Percentiles rank a stretch among this genome's conserved stretches.
Evolutionary conservation across 345 rosid species (phyloP).

Genomic region (Eutrema japonicum): DNA sequence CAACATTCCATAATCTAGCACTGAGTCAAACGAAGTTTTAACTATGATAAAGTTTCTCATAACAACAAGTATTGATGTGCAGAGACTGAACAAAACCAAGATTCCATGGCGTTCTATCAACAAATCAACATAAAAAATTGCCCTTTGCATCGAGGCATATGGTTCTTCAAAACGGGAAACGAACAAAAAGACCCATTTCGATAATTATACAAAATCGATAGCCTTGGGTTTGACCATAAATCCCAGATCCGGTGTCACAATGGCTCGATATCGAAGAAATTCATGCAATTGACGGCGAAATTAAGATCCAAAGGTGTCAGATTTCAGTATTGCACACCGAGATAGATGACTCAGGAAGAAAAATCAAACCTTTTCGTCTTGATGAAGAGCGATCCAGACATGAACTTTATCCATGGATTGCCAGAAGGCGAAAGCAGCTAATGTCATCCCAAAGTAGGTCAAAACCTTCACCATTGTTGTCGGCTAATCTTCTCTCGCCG

Average conservation of each 20-base stretch:
- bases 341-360: background rate
- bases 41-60: background rate
- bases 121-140: background rate
- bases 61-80: background rate
- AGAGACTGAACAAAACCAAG: background rate
- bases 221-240: conserved; percentile 44
- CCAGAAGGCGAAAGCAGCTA: conserved; percentile 89
- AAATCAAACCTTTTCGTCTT: conserved; percentile 60
- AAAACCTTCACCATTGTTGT: conserved; percentile 66
- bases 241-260: background rate
- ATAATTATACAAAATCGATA: background rate
- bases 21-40: too few species aligned
- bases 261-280: background rate
- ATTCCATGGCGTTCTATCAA: background rate
- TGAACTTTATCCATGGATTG: conserved; percentile 89
- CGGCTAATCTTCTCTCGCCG: conserved; percentile 17
- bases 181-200: background rate
- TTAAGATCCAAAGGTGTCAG: too few species aligned
- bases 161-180: background rate
- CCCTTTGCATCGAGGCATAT: background rate
- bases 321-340: background rate
- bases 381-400: conserved; percentile 90
- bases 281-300: background rate
- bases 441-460: conserved; percentile 70
- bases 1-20: background rate